These are phyloP conservation scores for Fusarium cicatricum DNA, from an alignment of 2,329 filamentous ascomycete species.

Conservation along the genomic window DNA sequence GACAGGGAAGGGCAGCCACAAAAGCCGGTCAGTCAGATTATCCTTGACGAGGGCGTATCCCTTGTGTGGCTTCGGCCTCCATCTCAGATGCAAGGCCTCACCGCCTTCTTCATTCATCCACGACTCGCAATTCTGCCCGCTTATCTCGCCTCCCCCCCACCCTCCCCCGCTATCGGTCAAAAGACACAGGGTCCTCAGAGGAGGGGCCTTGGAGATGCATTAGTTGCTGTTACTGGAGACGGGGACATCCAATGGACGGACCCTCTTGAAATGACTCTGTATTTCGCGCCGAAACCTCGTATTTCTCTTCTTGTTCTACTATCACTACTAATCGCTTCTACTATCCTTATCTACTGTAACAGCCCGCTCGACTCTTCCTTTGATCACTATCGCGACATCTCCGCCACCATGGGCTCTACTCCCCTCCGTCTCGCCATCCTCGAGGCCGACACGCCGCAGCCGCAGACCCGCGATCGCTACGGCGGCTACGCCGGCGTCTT, in stretches of 20 bases:
- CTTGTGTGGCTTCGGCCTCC: background rate
- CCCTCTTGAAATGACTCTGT: conserved; percentile 10
- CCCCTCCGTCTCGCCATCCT: conserved; percentile 84
- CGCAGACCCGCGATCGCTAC: conserved; percentile 69
- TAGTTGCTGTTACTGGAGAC: background rate
- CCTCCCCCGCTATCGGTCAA: conserved; percentile 35
- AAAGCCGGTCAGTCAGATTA: conserved; percentile 21
- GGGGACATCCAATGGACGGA: background rate
- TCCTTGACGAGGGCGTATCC: conserved; percentile 4
- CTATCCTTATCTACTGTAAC: background rate
- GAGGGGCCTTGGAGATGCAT: background rate
- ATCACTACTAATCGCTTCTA: conserved; percentile 2
- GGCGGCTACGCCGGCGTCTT: conserved; percentile 79
- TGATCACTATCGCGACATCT: background rate
- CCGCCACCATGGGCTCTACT: conserved; percentile 46
- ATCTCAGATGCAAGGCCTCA: background rate
- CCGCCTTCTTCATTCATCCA: conserved; percentile 12
- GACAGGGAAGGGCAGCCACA: conserved; percentile 26
- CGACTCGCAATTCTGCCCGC: conserved; percentile 27
- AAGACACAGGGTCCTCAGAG: too few species aligned
- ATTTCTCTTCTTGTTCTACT: conserved; percentile 1
- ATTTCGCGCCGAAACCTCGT: conserved; percentile 6
- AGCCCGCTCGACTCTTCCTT: background rate
- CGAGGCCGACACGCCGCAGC: conserved; percentile 83
- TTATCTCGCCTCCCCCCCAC: conserved; percentile 19